These are phyloP conservation scores for Mucor lusitanicus DNA, from an alignment of 371 early-diverging fungal genomes.

Conservation along the genomic window DNA sequence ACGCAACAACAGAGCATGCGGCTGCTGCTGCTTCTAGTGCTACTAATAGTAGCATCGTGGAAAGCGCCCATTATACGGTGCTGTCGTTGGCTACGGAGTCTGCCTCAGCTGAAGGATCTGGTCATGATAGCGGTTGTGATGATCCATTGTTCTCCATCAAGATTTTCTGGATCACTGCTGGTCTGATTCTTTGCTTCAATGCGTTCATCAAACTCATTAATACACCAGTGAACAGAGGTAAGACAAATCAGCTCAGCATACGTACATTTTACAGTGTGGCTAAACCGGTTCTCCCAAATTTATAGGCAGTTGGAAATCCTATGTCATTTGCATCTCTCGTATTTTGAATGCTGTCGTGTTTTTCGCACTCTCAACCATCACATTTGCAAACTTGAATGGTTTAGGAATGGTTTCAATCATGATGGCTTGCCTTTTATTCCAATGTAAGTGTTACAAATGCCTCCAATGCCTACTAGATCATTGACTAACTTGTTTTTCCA, in stretches of 20 bases:
- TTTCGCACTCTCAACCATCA: constrained; percentile 46
- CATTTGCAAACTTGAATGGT: constrained; percentile 41
- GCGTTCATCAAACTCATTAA: constrained; percentile 47
- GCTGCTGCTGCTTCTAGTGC: constrained; percentile 2
- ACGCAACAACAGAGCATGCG: constrained; percentile 9
- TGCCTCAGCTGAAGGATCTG: background rate
- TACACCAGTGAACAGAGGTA: constrained; percentile 41
- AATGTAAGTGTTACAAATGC: constrained; percentile 37
- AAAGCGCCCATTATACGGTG: background rate
- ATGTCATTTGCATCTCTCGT: constrained; percentile 50
- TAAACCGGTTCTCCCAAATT: background rate
- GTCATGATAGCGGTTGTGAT: background rate
- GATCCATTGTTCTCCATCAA: constrained; percentile 33
- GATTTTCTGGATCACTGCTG: constrained; percentile 49
- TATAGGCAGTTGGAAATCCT: constrained; percentile 39
- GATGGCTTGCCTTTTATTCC: constrained; percentile 51
- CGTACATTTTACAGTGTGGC: background rate
- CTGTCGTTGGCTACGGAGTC: constrained; percentile 1
- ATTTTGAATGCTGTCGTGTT: constrained; percentile 52
- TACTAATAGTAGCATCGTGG: background rate
- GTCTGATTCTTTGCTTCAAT: constrained; percentile 42
- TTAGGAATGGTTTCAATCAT: constrained; percentile 49
- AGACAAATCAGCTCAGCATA: background rate
- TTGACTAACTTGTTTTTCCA: background rate
- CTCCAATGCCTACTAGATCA: background rate